Conservation (phyloP, 805 yeast genomes). For the Isabelozyma pseudorhagii region DNA sequence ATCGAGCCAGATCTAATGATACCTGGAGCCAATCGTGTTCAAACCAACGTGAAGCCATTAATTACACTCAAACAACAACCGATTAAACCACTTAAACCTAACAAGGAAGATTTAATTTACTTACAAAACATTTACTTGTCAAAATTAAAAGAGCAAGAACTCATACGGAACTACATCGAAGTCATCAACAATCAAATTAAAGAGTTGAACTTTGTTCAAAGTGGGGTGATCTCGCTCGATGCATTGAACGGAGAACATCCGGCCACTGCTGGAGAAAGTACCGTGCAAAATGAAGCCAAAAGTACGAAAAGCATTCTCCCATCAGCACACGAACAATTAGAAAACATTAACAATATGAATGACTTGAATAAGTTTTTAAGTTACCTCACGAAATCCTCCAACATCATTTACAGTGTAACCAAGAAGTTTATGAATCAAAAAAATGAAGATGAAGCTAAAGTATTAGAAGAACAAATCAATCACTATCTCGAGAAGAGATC, state of each 20-base stretch:
- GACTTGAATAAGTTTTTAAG: slow-evolving; percentile 39
- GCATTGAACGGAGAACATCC: slow-evolving; percentile 24
- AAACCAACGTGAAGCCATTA: not conserved
- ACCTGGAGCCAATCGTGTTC: too few species aligned
- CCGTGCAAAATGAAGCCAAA: not conserved
- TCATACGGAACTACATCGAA: slow-evolving; percentile 40
- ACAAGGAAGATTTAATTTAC: slow-evolving; percentile 13
- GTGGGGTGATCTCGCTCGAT: slow-evolving; percentile 42
- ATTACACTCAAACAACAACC: not conserved
- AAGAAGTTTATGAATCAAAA: slow-evolving; percentile 16
- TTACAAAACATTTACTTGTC: slow-evolving; percentile 32
- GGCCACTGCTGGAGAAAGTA: not conserved
- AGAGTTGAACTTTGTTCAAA: slow-evolving; percentile 40
- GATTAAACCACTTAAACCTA: not conserved
- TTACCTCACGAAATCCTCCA: slow-evolving; percentile 34
- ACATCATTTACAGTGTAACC: slow-evolving; percentile 37
- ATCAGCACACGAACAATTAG: slow-evolving; percentile 31
- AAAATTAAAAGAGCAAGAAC: slow-evolving; percentile 40
- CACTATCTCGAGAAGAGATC: slow-evolving; percentile 17
- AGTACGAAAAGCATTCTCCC: not conserved
- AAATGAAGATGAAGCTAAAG: slow-evolving; percentile 10
- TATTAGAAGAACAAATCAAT: slow-evolving; percentile 21
- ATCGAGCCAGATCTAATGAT: not conserved
- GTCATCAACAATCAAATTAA: slow-evolving; percentile 41
- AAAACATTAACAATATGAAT: slow-evolving; percentile 35